Evolutionary conservation across 306 rosid species (phyloP).

Genomic region (Medicago ruthenica): DNA sequence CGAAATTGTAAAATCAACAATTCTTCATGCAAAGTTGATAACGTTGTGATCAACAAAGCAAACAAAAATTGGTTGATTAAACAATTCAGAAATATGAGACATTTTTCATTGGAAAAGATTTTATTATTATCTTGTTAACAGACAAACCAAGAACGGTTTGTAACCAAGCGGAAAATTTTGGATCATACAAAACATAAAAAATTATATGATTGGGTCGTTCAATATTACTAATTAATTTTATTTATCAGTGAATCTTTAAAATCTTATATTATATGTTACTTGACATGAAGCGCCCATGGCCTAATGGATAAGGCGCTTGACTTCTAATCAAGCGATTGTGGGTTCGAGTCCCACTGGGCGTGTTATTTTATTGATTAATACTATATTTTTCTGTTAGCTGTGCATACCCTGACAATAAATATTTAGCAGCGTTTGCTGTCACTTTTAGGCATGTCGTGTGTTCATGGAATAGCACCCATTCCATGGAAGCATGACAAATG

Average conservation of each 20-base stretch:
- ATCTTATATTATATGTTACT: fast-evolving
- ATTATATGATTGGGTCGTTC: too few species aligned
- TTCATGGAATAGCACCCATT: too few species aligned
- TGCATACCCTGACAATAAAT: too few species aligned
- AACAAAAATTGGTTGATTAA: conserved; percentile 17
- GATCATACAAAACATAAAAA: neutral
- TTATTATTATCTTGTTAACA: conserved; percentile 3
- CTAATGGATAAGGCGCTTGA: conserved; percentile 1
- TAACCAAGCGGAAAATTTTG: neutral
- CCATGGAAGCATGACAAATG: too few species aligned
- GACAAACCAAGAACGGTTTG: too few species aligned
- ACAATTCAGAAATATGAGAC: conserved; percentile 14
- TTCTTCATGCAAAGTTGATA: conserved; percentile 37
- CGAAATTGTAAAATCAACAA: conserved; percentile 44
- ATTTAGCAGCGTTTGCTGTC: too few species aligned
- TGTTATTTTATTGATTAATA: too few species aligned
- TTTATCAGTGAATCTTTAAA: neutral
- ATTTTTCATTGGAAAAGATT: conserved; percentile 2
- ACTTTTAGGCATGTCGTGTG: too few species aligned
- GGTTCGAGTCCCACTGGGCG: conserved; percentile 4
- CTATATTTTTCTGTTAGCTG: too few species aligned
- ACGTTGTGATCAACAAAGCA: conserved; percentile 8
- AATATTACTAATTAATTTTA: too few species aligned
- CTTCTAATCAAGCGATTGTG: conserved; percentile 1
- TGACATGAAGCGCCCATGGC: neutral